Evolutionary conservation across 768 basidiomycete species (phyloP), one percentile per base, ranked within the genome.

Genomic region (Mycena venus): DNA sequence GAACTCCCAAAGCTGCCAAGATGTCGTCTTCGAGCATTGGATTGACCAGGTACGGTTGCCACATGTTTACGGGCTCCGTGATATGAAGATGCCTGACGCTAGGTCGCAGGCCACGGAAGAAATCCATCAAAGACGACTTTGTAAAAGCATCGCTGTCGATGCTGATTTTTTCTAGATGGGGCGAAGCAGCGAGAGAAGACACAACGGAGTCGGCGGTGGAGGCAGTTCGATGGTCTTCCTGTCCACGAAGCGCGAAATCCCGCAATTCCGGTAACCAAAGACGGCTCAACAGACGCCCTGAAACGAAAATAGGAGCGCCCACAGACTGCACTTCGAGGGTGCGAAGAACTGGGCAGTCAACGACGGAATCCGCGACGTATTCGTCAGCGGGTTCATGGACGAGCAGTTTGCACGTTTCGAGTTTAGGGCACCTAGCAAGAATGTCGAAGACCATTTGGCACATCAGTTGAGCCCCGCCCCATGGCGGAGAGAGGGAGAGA

Each of bases 121-220:
- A 40, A 3, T 32, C 59, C 5, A 47, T 15, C 14, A 68, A 15
- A 25, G 42, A 29, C 7, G 42, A 6, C 25, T 31, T 55, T 14
- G 59, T 23, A 23, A 68, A 64, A 8, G 40, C 9, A 1, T 56
- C 32, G 8, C 40, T 60, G 47, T 68, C 49, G 15, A 74, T 49
- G 25, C 68, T 67, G 25, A 74, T 23, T 12, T 4, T 63, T 27
- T 74, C 67, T 15, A 74, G 29, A 25, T 36, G 34, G 21, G 67
- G 12, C 1, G 61, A 44, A 12, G 40, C 15, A 15, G 61, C 51
- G 25, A 51, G 55, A 44, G 53, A 63, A 8, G 51, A 40, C 15
- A 40, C 11, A 15, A 64, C 61, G 7, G 32, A 40, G 19, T 31
- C 15, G 5, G 21, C 17, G 15, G 14, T 29, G 8, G 7, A 15